Evolutionary conservation across 164 flowering plant species (phyloP), one percentile per base, ranked within the genome.

Genomic region (Vitis riparia): DNA sequence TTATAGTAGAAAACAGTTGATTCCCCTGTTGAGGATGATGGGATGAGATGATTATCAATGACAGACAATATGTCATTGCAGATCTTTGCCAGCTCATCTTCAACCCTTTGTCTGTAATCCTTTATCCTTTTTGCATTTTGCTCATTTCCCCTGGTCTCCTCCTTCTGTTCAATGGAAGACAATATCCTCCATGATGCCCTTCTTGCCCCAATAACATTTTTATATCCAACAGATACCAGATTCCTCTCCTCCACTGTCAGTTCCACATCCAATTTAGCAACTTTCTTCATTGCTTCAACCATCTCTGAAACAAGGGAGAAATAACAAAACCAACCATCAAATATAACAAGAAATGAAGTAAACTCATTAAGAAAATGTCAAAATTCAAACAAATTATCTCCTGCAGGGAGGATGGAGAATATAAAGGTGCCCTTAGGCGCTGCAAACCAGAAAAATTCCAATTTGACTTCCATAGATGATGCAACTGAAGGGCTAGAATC

Each of bases 171-270:
- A 68, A 86, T 82, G 8, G 88, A 84, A 62, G 87, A 86, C 70
- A 86, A 69, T 48, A 81, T 86, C 73, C 87, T 11, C 90, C 88
- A 85, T 3, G 90, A 84, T 14, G 87, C 90, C 71, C 90, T 76
- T 55, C 87, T 75, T 23, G 84, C 79, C 10, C 90, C 90, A 64
- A 87, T 80, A 11, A 87, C 86, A 71, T 87, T 87, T 78, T 87
- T 87, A 67, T 85, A 87, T n/a, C 87, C 87, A 15, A 82, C 86
- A 12, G 85, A 84, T 9, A 86, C 69, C 73, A 86, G 67, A 65
- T 84, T 86, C 69, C 90, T 67, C 75, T 84, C 90, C 63, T 83
- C 88, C 55, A 81, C 82, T 0, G 90, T 81, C 78, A 87, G 73
- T 63, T 82, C 88, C 53, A 82, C 82, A 76, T 83, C 83, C 62